Evolutionary conservation across 2,329 filamentous ascomycete genomes (phyloP).

Genomic region (Whalleya microplaca): DNA sequence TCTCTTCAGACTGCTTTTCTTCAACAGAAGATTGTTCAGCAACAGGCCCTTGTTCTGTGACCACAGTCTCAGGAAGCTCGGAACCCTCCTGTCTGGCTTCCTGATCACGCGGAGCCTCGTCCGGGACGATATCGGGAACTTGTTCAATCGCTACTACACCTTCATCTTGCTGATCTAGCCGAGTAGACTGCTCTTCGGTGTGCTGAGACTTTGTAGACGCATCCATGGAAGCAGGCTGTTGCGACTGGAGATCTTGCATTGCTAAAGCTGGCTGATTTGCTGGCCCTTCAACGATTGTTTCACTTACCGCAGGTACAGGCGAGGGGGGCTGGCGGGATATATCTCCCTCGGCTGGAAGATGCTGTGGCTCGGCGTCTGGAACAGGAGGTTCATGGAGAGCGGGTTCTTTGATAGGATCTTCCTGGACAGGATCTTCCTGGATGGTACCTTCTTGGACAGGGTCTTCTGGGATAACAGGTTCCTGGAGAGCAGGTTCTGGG

Average conservation of each 20-base stretch:
- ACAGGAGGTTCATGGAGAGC: not conserved
- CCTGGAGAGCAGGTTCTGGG: no score
- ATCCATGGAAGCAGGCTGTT: slow-evolving; percentile 1
- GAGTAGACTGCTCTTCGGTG: slow-evolving; percentile 2
- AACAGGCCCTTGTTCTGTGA: slow-evolving; percentile 12
- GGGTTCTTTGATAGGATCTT: no score
- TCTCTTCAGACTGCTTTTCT: slow-evolving; percentile 6
- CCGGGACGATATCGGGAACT: slow-evolving; percentile 3
- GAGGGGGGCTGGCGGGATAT: not conserved
- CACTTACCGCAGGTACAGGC: not conserved
- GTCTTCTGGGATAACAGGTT: not conserved
- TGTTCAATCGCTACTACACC: slow-evolving; percentile 3
- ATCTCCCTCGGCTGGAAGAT: slow-evolving; percentile 1
- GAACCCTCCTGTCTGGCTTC: slow-evolving; percentile 6
- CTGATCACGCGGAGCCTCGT: not conserved
- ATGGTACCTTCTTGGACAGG: not conserved
- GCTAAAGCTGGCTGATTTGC: not conserved
- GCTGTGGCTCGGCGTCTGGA: slow-evolving; percentile 2
- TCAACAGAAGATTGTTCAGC: slow-evolving; percentile 7
- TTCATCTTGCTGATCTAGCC: slow-evolving; percentile 7
- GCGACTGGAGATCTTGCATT: slow-evolving; percentile 8
- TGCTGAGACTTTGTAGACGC: slow-evolving; percentile 1
- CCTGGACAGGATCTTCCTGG: not conserved
- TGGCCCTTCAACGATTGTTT: not conserved
- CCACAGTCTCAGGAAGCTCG: slow-evolving; percentile 5